phyloP scores from a whole-genome alignment of 805 yeast species.

The Candida vartiovaarae region DNA sequence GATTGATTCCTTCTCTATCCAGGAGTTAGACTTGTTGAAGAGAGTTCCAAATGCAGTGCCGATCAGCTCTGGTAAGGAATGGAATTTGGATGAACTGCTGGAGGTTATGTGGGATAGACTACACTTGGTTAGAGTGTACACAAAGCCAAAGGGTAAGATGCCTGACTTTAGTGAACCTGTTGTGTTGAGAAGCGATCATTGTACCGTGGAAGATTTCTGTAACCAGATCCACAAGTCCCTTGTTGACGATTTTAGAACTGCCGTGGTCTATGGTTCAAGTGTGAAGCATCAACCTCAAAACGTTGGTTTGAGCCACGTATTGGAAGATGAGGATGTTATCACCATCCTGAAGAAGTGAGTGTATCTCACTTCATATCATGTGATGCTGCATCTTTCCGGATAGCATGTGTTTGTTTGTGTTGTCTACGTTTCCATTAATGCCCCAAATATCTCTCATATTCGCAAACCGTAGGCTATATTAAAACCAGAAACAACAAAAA shows the following conservation, averaged over 20 bases:
- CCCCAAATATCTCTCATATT: no score
- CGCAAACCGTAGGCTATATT: no score
- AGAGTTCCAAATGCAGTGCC: slow-evolving; percentile 97
- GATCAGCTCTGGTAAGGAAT: slow-evolving; percentile 89
- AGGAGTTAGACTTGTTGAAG: slow-evolving; percentile 84
- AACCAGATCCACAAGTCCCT: slow-evolving; percentile 90
- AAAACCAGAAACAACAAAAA: no score
- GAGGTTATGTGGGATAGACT: slow-evolving; percentile 94
- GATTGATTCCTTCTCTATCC: slow-evolving; percentile 89
- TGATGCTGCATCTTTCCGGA: no score
- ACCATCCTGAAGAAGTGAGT: slow-evolving; percentile 71
- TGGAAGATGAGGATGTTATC: slow-evolving; percentile 96
- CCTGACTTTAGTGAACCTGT: slow-evolving; percentile 97
- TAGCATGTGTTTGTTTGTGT: no score
- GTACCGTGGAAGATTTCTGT: slow-evolving; percentile 93
- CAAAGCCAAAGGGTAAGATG: slow-evolving; percentile 90
- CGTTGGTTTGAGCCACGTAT: slow-evolving; percentile 77
- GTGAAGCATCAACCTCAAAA: slow-evolving; percentile 98
- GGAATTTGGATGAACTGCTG: slow-evolving; percentile 93
- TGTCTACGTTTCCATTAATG: no score
- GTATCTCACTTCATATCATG: background rate
- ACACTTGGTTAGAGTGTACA: slow-evolving; percentile 88
- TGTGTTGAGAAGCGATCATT: slow-evolving; percentile 73
- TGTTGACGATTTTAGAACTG: slow-evolving; percentile 89
- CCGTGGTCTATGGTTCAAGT: slow-evolving; percentile 87